Evolutionary conservation across 208 protist genomes (phyloP), one percentile per base, ranked within the genome.

Genomic region (Trypanosoma boissoni): DNA sequence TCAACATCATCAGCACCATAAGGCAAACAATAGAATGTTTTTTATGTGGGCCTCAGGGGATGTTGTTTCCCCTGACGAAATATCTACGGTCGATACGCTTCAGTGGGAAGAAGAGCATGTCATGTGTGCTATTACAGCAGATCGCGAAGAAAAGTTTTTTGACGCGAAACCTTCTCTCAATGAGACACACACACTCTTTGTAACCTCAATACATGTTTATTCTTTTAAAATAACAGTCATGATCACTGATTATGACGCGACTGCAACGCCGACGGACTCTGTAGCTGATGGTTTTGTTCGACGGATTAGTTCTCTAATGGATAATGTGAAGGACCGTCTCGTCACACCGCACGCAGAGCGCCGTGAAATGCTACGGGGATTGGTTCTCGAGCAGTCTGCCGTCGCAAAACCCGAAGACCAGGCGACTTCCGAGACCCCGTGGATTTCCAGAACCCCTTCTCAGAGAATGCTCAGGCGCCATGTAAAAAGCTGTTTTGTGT

Each of bases 121-220:
- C 26, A 58, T 92, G 39, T 89, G 81, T 68, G 88, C 80, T 18
- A 70, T 92, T n/a, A 81, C 76, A 1, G 63, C 74, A 0, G 81
- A 88, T 34, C 52, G 36, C 31, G 75, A 75, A 28, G 74, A 79
- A 26, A 10, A 61, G 64, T 74, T 76, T 50, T 89, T 92, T 58
- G 81, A 64, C 1, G 76, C 77, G 5, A 76, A 80, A 53, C 86
- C 86, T 10, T 78, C 67, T 31, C 67, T 92, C 29, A 60, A 76
- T 41, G 74, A 80, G 29, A 58, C 57, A 31, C 86, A 92, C 72
- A 92, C 86, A 26, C 62, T 92, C 5, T 72, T 79, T 31, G 81
- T 92, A 1, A 79, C 86, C 64, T 78, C 86, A 1, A 53, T 73
- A 3, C 58, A 88, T 73, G 86, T 92, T 29, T 89, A 92, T 56